Evolutionary conservation across 2,329 filamentous ascomycete species (phyloP).

Genomic region (Nemania bipapillata): DNA sequence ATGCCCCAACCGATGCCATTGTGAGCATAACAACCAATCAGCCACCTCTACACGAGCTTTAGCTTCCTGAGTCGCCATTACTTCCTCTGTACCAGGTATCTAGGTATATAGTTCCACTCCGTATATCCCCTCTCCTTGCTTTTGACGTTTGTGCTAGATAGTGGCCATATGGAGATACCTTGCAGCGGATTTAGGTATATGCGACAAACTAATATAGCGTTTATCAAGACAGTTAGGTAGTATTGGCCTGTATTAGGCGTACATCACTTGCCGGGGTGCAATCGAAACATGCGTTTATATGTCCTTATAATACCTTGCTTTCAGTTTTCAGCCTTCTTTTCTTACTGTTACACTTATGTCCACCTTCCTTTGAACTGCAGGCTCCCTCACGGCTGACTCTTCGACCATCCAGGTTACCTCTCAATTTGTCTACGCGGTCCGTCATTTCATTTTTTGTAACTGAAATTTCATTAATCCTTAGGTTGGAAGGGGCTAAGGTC

Average conservation of each 20-base stretch:
- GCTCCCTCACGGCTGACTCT: slow-evolving; percentile 1
- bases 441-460: slow-evolving; percentile 19
- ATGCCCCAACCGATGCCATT: too few species aligned
- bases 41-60: too few species aligned
- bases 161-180: too few species aligned
- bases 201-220: background rate
- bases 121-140: too few species aligned
- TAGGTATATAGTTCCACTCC: too few species aligned
- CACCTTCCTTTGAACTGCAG: background rate
- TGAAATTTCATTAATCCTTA: slow-evolving; percentile 15
- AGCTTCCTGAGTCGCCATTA: too few species aligned
- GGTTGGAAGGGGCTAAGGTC: background rate
- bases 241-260: background rate
- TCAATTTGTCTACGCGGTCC: slow-evolving; percentile 22
- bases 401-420: slow-evolving; percentile 28
- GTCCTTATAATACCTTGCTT: background rate
- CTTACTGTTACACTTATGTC: background rate
- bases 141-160: too few species aligned
- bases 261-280: background rate
- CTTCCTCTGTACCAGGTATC: too few species aligned
- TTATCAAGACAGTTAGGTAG: background rate
- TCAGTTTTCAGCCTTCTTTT: background rate
- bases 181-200: too few species aligned
- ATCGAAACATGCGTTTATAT: background rate
- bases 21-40: too few species aligned